Evolutionary conservation across 140 eudicot species (phyloP), one percentile per base, ranked within the genome.

Genomic region (Senecio squalidus): DNA sequence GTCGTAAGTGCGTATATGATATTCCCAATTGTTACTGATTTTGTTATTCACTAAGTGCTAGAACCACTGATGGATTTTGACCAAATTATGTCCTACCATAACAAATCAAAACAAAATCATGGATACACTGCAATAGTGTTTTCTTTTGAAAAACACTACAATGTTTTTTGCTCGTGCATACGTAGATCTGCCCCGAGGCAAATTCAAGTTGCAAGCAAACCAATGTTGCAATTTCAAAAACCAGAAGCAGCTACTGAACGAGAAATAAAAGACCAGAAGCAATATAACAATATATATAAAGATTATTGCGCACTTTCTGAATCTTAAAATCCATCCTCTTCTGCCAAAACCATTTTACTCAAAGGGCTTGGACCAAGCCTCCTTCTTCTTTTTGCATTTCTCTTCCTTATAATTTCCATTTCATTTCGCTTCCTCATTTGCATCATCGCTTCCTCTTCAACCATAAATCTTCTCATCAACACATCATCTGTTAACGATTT

Each of bases 401-500:
- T 86, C 65, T 58, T 91, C 69, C 94, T 83, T 66, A 91, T 84
- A 11, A 91, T 66, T 43, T 91, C 98, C 98, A 91, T 86, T 58
- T 91, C 74, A 61, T 91, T 86, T 64, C 91, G 84, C 55, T 88
- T 78, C 58, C 94, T 83, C 6, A 78, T 82, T 73, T 91, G 96
- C 94, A 86, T 83, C 96, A 91, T 90, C 45, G 97, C 96, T 71
- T 86, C 98, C 56, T 91, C 98, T 68, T 83, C 98, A 9, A 79
- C 59, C 14, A 91, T 87, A 74, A 91, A 91, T 62, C 98, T 79
- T 60, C 85, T 86, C 98, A 91, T 91, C 61, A 91, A 58, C 18
- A 83, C 96, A 56, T 91, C 96, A 18, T 91, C 96, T 0, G 76
- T 91, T 55, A 91, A 75, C 0, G 98, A 91, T 41, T 91, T 91